phyloP scores from a whole-genome alignment of 2,329 filamentous ascomycete species.

The Trichoderma oligosporum region DNA sequence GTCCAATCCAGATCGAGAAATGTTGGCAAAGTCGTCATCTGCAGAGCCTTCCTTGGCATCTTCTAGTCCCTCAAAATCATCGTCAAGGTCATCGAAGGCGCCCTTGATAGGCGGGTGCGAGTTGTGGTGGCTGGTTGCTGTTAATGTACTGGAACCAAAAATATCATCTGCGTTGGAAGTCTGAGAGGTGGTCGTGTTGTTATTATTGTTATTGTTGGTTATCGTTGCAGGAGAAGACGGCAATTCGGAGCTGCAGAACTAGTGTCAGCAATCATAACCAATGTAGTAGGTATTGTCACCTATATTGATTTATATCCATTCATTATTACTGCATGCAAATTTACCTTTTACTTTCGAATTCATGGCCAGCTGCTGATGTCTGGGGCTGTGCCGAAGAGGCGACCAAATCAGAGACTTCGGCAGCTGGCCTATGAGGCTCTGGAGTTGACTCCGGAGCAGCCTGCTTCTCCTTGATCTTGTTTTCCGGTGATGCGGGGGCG shows the following conservation, averaged over 20 bases:
- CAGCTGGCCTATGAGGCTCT: not conserved
- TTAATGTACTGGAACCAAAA: conserved; percentile 37
- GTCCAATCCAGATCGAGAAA: conserved; percentile 66
- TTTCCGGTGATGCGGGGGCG: conserved; percentile 56
- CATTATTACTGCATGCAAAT: too few species aligned
- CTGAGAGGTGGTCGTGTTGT: conserved; percentile 23
- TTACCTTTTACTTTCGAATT: conserved; percentile 29
- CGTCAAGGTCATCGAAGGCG: conserved; percentile 71
- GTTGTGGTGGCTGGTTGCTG: conserved; percentile 30
- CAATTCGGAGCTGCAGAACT: conserved; percentile 27
- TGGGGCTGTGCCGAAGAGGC: conserved; percentile 27
- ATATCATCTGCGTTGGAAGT: conserved; percentile 41
- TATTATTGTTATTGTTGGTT: conserved; percentile 22
- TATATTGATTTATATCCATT: not conserved
- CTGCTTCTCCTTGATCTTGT: conserved; percentile 29
- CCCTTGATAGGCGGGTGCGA: conserved; percentile 39
- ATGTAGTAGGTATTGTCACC: not conserved
- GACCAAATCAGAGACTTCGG: not conserved
- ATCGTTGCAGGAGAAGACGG: conserved; percentile 33
- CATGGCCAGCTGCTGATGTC: conserved; percentile 22
- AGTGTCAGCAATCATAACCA: not conserved
- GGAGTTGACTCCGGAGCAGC: not conserved
- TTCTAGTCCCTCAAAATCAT: conserved; percentile 77
- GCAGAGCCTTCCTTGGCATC: conserved; percentile 78
- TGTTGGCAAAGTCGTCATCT: conserved; percentile 75